Evolutionary conservation across 2,329 filamentous ascomycete genomes (phyloP).

Genomic region (Aureobasidium namibiae): DNA sequence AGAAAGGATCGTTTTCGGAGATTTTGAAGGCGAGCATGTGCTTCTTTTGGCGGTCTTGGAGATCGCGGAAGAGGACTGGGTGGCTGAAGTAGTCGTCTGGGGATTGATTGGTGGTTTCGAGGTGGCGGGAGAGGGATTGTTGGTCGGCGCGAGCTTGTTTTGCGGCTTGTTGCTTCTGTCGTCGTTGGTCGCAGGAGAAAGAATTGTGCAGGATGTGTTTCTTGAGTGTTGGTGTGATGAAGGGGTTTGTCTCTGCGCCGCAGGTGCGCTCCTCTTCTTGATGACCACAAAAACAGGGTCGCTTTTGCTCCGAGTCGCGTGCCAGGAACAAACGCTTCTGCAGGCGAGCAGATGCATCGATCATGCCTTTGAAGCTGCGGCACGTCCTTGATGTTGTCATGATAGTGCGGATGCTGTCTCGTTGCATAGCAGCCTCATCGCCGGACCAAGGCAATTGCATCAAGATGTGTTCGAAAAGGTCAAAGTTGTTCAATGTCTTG

Average conservation of each 20-base stretch:
- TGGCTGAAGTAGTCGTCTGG: neutral
- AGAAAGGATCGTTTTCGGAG: constrained; percentile 9
- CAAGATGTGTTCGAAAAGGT: constrained; percentile 4
- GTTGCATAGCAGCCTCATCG: neutral
- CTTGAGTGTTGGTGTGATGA: neutral
- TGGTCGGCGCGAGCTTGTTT: neutral
- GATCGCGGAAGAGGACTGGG: constrained; percentile 5
- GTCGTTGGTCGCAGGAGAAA: constrained; percentile 7
- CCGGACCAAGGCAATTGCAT: constrained; percentile 8
- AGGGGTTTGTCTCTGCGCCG: constrained; percentile 5
- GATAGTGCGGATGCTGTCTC: constrained; percentile 6
- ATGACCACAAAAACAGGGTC: neutral
- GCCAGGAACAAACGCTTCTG: constrained; percentile 9
- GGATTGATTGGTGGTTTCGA: neutral
- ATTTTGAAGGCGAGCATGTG: constrained; percentile 11
- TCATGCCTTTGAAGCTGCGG: constrained; percentile 12
- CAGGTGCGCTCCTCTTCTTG: constrained; percentile 1
- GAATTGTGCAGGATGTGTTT: constrained; percentile 10
- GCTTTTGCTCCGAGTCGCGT: constrained; percentile 7
- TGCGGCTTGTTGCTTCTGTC: neutral
- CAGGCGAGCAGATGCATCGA: constrained; percentile 6
- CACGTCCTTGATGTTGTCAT: constrained; percentile 3
- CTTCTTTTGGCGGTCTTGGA: constrained; percentile 2
- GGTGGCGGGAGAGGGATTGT: neutral
- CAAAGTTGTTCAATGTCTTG: constrained; percentile 4